Evolutionary conservation across 768 basidiomycete species (phyloP).

Genomic region (Glaciozyma martinii): DNA sequence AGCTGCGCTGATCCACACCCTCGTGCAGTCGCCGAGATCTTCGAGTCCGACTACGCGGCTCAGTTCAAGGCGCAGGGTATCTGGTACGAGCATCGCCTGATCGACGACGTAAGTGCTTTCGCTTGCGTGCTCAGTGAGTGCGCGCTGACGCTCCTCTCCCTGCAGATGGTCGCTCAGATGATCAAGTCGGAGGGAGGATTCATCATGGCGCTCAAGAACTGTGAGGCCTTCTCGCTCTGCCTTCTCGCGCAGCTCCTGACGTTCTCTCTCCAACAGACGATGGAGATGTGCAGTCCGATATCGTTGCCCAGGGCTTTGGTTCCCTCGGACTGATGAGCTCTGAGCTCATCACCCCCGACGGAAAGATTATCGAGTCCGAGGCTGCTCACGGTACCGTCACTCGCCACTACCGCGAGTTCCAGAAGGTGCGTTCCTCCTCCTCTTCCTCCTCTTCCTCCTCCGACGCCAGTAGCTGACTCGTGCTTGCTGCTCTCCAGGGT

Average conservation of each 20-base stretch:
- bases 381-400: slow-evolving; percentile 71
- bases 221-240: slow-evolving; percentile 40
- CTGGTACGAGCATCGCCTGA: slow-evolving; percentile 78
- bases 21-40: slow-evolving; percentile 71
- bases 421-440: slow-evolving; percentile 49
- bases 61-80: slow-evolving; percentile 42
- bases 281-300: slow-evolving; percentile 58
- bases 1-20: background rate
- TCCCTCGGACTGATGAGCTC: slow-evolving; percentile 96
- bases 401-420: slow-evolving; percentile 91
- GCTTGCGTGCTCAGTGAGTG: background rate
- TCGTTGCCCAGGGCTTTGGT: slow-evolving; percentile 95
- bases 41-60: slow-evolving; percentile 50
- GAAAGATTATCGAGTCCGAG: slow-evolving; percentile 83
- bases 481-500: slow-evolving; percentile 43
- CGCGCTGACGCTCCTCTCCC: background rate
- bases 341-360: slow-evolving; percentile 81
- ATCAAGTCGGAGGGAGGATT: slow-evolving; percentile 95
- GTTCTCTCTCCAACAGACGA: slow-evolving; percentile 37
- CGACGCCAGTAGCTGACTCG: background rate
- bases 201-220: slow-evolving; percentile 63
- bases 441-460: too few species aligned
- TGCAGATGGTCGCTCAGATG: slow-evolving; percentile 85
- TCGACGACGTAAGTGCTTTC: slow-evolving; percentile 53
- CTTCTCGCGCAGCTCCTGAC: background rate